Evolutionary conservation across 805 yeast species (phyloP).

Genomic region (Yarrowia keelungensis): DNA sequence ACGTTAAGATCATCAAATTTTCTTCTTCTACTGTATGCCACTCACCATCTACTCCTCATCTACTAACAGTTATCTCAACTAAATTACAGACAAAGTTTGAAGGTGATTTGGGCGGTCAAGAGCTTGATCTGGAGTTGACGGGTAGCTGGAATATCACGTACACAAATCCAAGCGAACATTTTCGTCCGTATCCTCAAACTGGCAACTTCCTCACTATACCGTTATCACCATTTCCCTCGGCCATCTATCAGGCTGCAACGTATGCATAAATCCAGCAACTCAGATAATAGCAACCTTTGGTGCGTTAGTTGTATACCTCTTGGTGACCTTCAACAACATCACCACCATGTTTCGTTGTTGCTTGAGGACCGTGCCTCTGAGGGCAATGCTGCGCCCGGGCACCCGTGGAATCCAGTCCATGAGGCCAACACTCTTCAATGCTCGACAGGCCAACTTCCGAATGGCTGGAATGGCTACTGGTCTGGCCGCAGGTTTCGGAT

Average conservation of each 20-base stretch:
- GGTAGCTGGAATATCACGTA: too few species aligned
- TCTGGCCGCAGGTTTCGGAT: conserved; percentile 4
- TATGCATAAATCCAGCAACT: conserved; percentile 34
- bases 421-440: not conserved
- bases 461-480: conserved; percentile 19
- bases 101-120: not conserved
- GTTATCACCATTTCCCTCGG: too few species aligned
- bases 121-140: not conserved
- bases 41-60: too few species aligned
- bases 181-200: too few species aligned
- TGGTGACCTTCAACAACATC: conserved; percentile 15
- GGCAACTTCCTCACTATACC: too few species aligned
- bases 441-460: conserved; percentile 18
- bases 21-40: too few species aligned
- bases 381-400: conserved; percentile 20
- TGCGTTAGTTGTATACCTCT: not conserved
- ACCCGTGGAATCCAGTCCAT: conserved; percentile 13
- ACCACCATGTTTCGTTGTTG: conserved; percentile 31
- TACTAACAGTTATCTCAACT: conserved; percentile 22
- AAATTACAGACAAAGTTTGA: conserved; percentile 28
- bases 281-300: conserved; percentile 36
- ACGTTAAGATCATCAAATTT: too few species aligned
- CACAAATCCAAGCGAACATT: too few species aligned
- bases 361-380: conserved; percentile 18
- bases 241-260: conserved; percentile 19